Evolutionary conservation across 108 stramenopile genomes (phyloP).

Genomic region (Schizochytrium sp.): DNA sequence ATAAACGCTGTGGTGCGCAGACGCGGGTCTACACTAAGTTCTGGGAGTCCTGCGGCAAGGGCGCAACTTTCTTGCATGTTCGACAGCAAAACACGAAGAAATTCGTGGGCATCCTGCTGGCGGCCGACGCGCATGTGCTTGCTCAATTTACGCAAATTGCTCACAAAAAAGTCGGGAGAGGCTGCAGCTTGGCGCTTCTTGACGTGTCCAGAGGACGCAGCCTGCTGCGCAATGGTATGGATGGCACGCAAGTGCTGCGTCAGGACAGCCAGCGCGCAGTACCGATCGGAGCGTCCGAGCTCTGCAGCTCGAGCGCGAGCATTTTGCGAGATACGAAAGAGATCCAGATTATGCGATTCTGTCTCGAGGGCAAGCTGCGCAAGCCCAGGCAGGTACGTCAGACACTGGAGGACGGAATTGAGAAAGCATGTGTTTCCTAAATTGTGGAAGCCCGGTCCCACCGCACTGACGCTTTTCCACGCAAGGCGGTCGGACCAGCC

Average conservation of each 20-base stretch:
- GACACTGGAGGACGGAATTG: slow-evolving; percentile 84
- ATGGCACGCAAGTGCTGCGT: neutral
- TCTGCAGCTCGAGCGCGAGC: neutral
- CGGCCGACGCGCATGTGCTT: slow-evolving; percentile 77
- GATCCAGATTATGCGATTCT: neutral
- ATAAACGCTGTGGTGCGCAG: slow-evolving; percentile 83
- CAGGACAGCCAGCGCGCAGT: neutral
- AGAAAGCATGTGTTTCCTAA: slow-evolving; percentile 94
- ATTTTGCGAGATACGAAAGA: neutral
- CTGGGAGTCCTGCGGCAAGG: slow-evolving; percentile 21
- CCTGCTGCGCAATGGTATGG: neutral
- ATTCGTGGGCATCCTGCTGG: slow-evolving; percentile 97
- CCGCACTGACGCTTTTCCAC: slow-evolving; percentile 31
- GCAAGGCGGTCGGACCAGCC: neutral
- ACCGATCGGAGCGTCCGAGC: neutral
- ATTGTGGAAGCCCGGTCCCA: slow-evolving; percentile 70
- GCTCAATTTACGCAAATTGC: slow-evolving; percentile 52
- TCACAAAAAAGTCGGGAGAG: slow-evolving; percentile 41
- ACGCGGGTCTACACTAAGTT: slow-evolving; percentile 38
- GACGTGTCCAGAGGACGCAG: too few species aligned
- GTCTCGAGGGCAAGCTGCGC: slow-evolving; percentile 49
- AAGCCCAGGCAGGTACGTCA: slow-evolving; percentile 73
- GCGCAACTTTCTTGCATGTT: slow-evolving; percentile 63
- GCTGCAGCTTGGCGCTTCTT: neutral
- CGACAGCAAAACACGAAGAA: slow-evolving; percentile 82